Conservation (phyloP, 2,329 filamentous ascomycete species). For the Magnaporthales sp. region DNA sequence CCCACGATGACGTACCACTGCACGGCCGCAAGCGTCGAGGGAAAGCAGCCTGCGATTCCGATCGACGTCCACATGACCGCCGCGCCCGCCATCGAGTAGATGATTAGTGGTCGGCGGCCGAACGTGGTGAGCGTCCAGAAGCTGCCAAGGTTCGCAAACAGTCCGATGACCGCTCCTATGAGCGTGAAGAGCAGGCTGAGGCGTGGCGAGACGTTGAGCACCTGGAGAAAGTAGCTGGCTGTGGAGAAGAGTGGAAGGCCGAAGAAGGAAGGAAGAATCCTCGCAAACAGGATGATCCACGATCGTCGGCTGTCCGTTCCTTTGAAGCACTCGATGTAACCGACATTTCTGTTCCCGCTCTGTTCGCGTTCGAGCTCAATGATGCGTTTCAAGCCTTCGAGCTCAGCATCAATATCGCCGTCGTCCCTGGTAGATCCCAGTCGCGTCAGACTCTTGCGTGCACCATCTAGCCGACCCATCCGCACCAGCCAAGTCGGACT, state of each 20-base stretch:
- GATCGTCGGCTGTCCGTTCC: constrained; percentile 25
- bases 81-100: not conserved
- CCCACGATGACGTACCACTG: not conserved
- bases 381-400: constrained; percentile 29
- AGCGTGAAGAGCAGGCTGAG: constrained; percentile 4
- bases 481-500: constrained; percentile 29
- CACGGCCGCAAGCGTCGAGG: not conserved
- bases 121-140: not conserved
- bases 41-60: not conserved
- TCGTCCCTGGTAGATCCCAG: constrained; percentile 29
- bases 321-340: constrained; percentile 29
- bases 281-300: constrained; percentile 13
- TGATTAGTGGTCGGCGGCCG: not conserved
- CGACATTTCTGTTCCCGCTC: constrained; percentile 16
- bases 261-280: not conserved
- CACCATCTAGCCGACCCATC: constrained; percentile 19
- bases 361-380: constrained; percentile 18
- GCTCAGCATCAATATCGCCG: constrained; percentile 27
- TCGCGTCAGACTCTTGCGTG: constrained; percentile 9
- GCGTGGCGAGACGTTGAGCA: not conserved
- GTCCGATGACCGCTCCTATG: not conserved
- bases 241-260: constrained; percentile 2
- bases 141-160: not conserved
- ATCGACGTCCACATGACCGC: not conserved
- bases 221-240: constrained; percentile 3